phyloP scores from a whole-genome alignment of 2,329 filamentous ascomycete genomes.

The Macrophomina tecta region DNA sequence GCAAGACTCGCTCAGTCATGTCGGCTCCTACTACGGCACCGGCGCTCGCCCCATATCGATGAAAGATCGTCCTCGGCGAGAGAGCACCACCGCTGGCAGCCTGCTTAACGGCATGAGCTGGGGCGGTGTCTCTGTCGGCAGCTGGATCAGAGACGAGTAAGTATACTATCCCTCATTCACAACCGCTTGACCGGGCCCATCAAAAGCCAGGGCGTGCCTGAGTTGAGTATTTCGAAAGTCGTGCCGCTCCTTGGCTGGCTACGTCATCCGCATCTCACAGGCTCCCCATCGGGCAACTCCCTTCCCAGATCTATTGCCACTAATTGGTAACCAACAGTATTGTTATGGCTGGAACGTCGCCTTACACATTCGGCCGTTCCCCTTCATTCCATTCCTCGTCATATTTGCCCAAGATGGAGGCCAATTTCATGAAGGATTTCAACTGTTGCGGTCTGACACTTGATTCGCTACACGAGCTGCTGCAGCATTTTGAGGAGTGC shows the following conservation, averaged over 20 bases:
- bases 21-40: slow-evolving; percentile 60
- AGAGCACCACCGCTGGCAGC: slow-evolving; percentile 66
- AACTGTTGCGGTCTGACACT: slow-evolving; percentile 90
- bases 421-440: slow-evolving; percentile 97
- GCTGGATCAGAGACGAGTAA: slow-evolving; percentile 98
- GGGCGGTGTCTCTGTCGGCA: slow-evolving; percentile 94
- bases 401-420: slow-evolving; percentile 94
- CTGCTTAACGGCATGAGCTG: slow-evolving; percentile 87
- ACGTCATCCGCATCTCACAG: slow-evolving; percentile 6
- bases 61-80: slow-evolving; percentile 60
- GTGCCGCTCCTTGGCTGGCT: neutral
- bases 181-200: neutral
- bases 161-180: slow-evolving; percentile 49
- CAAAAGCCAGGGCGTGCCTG: neutral
- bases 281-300: neutral
- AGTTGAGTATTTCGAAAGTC: neutral
- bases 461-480: slow-evolving; percentile 88
- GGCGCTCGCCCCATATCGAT: slow-evolving; percentile 68
- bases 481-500: slow-evolving; percentile 95
- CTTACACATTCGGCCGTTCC: slow-evolving; percentile 82
- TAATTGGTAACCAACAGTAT: slow-evolving; percentile 64
- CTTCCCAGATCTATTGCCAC: neutral
- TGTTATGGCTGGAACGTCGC: slow-evolving; percentile 95
- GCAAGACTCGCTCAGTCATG: slow-evolving; percentile 61
- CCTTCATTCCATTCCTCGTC: slow-evolving; percentile 96